phyloP scores from a whole-genome alignment of 2,329 filamentous ascomycete species.

The Dactylellina leptospora region DNA sequence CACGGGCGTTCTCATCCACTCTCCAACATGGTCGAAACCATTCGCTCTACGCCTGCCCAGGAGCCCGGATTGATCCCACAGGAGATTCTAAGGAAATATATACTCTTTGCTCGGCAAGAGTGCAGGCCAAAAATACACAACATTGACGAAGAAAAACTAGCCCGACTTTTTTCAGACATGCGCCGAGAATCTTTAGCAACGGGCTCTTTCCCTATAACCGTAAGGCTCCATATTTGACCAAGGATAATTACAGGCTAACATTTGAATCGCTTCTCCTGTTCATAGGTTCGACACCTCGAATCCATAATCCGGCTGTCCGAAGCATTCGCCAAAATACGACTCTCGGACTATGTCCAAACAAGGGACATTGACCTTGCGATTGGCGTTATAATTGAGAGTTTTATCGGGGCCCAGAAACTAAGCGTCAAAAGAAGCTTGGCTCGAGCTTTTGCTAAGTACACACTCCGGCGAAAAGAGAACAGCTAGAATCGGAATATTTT shows the following conservation, averaged over 20 bases:
- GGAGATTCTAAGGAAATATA: slow-evolving; percentile 92
- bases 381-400: slow-evolving; percentile 93
- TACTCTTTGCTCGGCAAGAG: slow-evolving; percentile 89
- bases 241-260: background rate
- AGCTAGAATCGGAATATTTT: no score
- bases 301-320: slow-evolving; percentile 96
- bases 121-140: slow-evolving; percentile 93
- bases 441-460: slow-evolving; percentile 95
- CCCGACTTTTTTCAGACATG: slow-evolving; percentile 95
- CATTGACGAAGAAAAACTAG: slow-evolving; percentile 97
- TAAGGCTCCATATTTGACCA: slow-evolving; percentile 64
- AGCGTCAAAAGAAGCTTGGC: slow-evolving; percentile 96
- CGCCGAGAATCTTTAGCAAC: slow-evolving; percentile 89
- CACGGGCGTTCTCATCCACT: slow-evolving; percentile 86
- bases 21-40: slow-evolving; percentile 63
- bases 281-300: slow-evolving; percentile 85
- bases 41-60: slow-evolving; percentile 57
- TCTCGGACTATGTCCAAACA: slow-evolving; percentile 92
- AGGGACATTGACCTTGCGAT: slow-evolving; percentile 97
- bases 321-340: slow-evolving; percentile 94
- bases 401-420: slow-evolving; percentile 94
- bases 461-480: slow-evolving; percentile 65
- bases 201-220: slow-evolving; percentile 96
- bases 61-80: slow-evolving; percentile 72
- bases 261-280: slow-evolving; percentile 63